Evolutionary conservation across 1,139 yeast genomes (phyloP).

Genomic region (Hanseniaspora sp.): DNA sequence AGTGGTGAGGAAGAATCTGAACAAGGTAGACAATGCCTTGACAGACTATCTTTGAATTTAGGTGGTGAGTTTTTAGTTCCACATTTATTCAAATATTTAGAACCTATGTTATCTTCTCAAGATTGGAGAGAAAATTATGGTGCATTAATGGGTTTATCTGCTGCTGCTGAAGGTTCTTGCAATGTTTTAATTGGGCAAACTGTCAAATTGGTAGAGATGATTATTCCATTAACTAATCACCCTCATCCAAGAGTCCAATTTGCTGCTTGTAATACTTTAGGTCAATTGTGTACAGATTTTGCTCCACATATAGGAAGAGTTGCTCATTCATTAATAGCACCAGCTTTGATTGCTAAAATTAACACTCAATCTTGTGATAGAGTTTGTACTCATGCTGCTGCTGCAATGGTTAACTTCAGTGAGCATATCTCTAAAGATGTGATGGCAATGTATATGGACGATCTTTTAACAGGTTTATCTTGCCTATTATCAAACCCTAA

Average conservation of each 20-base stretch:
- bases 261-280: slow-evolving; percentile 92
- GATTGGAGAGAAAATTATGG: slow-evolving; percentile 96
- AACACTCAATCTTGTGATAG: slow-evolving; percentile 64
- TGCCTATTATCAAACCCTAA: slow-evolving; percentile 73
- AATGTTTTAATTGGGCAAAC: slow-evolving; percentile 78
- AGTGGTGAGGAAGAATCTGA: slow-evolving; percentile 81
- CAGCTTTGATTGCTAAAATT: slow-evolving; percentile 75
- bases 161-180: slow-evolving; percentile 95
- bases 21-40: slow-evolving; percentile 88
- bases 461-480: slow-evolving; percentile 59
- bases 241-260: slow-evolving; percentile 89
- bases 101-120: slow-evolving; percentile 62
- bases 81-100: slow-evolving; percentile 76
- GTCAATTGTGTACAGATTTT: slow-evolving; percentile 96
- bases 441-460: slow-evolving; percentile 82
- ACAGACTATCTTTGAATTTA: slow-evolving; percentile 71
- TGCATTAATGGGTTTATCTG: slow-evolving; percentile 89
- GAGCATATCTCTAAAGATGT: slow-evolving; percentile 83
- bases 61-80: slow-evolving; percentile 77
- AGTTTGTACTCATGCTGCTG: slow-evolving; percentile 97
- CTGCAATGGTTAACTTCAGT: slow-evolving; percentile 88
- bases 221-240: slow-evolving; percentile 71
- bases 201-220: slow-evolving; percentile 69
- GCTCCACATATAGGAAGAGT: slow-evolving; percentile 78
- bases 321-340: slow-evolving; percentile 67